A percentile compares a stretch with the other conserved stretches of the same genome.
phyloP scores from a whole-genome alignment of 345 rosid species.

The Rhizophora apiculata region DNA sequence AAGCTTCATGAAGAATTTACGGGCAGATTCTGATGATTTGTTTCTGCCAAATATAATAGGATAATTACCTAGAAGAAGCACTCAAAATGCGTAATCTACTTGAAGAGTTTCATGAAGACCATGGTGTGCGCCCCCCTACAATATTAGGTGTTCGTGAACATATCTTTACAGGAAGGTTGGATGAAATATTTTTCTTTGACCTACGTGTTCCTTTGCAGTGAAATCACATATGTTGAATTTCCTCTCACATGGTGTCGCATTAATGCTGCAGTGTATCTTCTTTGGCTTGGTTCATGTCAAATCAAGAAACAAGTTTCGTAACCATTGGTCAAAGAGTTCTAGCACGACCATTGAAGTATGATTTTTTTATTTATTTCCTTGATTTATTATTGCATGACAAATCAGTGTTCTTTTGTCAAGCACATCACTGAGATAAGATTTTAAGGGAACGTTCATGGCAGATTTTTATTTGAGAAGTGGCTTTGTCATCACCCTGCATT shows the following conservation, averaged over 20 bases:
- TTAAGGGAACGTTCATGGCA: too few species aligned
- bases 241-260: conserved; percentile 19
- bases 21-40: conserved; percentile 9
- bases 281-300: conserved; percentile 98
- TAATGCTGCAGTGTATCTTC: conserved; percentile 78
- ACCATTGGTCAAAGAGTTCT: conserved; percentile 97
- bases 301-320: conserved; percentile 95
- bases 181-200: neutral
- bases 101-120: conserved; percentile 94
- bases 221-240: conserved; percentile 2
- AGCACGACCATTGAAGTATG: conserved; percentile 92
- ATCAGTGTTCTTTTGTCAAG: neutral
- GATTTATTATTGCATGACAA: neutral
- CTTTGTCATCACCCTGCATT: too few species aligned
- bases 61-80: conserved; percentile 98
- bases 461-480: too few species aligned
- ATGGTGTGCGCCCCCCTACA: conserved; percentile 87
- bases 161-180: conserved; percentile 93
- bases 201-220: neutral
- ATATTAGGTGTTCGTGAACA: conserved; percentile 97
- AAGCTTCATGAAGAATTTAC: neutral
- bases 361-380: neutral
- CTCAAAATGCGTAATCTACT: conserved; percentile 94
- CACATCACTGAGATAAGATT: neutral
- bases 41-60: conserved; percentile 42